Base-by-base conservation (phyloP, 345 rosid genomes). In the Eutrema japonicum region DNA sequence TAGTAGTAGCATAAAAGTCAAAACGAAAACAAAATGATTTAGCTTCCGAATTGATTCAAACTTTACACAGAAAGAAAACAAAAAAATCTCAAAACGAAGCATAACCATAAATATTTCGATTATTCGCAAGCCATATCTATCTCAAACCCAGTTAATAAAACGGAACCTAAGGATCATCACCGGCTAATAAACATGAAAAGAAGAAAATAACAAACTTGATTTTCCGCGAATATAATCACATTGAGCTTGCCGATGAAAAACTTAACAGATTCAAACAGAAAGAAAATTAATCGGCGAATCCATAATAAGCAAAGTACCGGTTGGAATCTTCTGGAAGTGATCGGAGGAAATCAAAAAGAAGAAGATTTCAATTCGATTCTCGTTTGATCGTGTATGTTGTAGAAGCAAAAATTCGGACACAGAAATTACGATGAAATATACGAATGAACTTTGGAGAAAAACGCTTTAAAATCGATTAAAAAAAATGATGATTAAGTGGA, bases 161-260 rank as follows among this genome's bases (percentile, higher is more conserved):
- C 45, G 42, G 18, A 70, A 18, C 38, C 47, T 35, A 26, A 26
- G n/a, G n/a, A 70, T 57, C 22, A 46, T 18, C 50, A 62, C 12
- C 16, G 8, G 27, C 50, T 52, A 38, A 67, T 9, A 43, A 32
- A 14, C 33, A 30, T 8, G 27, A 12, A 29, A 62, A 6, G 2
- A 4, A 13, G 14, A 40, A n/a, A 27, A 11, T 4, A 14, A 26
- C 0, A 18, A 18, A 18, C 22, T 18, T 18, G 22, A 16, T 47
- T n/a, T 35, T 6, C 56, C 48, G 11, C 1, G 27, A 64, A 33
- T 26, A 35, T 12, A 48, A 66, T 66, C 51, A 74, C 73, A 67
- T 67, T 75, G 78, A 74, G 65, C 68, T 30, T 51, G 2, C 18
- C 29, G 45, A 64, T 4, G 48, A 16, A 27, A 26, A 2, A 11